phyloP scores from a whole-genome alignment of 495 filamentous ascomycete species.

The Podospora australis region DNA sequence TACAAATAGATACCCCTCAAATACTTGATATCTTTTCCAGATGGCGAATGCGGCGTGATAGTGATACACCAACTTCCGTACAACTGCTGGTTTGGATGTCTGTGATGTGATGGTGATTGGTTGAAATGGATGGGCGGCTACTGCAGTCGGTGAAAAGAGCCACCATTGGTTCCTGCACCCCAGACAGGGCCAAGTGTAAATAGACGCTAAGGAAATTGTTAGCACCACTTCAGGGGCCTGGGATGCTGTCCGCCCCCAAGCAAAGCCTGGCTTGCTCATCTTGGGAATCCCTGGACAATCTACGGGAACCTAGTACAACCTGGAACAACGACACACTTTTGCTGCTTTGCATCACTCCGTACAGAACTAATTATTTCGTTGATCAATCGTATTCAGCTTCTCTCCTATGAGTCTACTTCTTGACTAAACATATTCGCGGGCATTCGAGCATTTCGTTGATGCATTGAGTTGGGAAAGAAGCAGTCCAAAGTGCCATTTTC shows the following conservation, averaged over 20 bases:
- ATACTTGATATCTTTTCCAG: neutral
- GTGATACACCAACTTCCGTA: neutral
- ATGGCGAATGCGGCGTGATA: neutral
- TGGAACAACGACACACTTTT: neutral
- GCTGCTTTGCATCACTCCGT: neutral
- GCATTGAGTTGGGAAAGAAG: too few species aligned
- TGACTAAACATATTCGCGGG: neutral
- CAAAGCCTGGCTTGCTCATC: slow-evolving; percentile 3
- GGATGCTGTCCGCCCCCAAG: too few species aligned
- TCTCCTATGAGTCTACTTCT: neutral
- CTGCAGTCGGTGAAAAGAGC: neutral
- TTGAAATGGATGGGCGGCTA: neutral
- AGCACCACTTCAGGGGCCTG: neutral
- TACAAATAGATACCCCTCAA: neutral
- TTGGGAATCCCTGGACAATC: neutral
- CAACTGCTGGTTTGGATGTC: neutral
- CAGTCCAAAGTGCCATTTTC: slow-evolving; percentile 1
- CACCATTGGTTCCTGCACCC: neutral
- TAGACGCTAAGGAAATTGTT: neutral
- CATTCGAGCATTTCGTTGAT: neutral
- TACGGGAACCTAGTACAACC: neutral
- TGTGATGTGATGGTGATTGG: neutral
- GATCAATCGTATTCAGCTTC: slow-evolving; percentile 1
- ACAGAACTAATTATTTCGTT: neutral
- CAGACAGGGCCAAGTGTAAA: too few species aligned